Evolutionary conservation across 495 filamentous ascomycete genomes (phyloP).

Genomic region (Podospora comata): DNA sequence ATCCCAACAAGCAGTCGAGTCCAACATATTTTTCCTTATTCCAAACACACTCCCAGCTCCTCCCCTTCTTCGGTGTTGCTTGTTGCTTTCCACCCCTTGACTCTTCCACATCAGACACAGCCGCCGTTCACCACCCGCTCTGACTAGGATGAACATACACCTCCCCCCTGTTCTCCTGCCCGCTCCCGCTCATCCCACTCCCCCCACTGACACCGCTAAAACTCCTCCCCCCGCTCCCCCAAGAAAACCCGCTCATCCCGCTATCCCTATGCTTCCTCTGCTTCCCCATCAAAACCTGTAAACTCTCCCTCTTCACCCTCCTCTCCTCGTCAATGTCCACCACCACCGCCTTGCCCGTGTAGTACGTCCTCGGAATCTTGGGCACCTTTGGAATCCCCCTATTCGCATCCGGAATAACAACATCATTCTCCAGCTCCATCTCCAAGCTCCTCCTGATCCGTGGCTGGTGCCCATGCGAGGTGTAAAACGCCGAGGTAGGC

Average conservation of each 20-base stretch:
- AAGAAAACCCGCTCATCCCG: background rate
- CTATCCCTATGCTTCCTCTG: background rate
- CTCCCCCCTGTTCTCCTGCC: background rate
- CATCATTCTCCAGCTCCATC: conserved; percentile 4
- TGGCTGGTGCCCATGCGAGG: background rate
- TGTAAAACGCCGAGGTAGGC: background rate
- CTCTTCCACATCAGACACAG: too few species aligned
- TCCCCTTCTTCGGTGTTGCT: background rate
- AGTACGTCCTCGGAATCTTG: conserved; percentile 18
- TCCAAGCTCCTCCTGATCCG: background rate
- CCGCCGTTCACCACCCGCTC: background rate
- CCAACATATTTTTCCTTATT: background rate
- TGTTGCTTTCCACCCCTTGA: background rate
- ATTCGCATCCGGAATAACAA: conserved; percentile 36
- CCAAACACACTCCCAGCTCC: background rate
- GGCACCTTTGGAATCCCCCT: conserved; percentile 41
- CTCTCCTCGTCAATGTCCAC: conserved; percentile 7
- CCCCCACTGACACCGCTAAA: background rate
- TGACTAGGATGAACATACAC: background rate
- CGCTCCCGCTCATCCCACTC: background rate
- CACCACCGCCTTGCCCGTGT: background rate
- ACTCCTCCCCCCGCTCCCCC: background rate
- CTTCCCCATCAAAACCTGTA: background rate
- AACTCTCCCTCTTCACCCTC: conserved; percentile 8
- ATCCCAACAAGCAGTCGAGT: too few species aligned